Evolutionary conservation across 108 stramenopile genomes (phyloP).

Genomic region (Nannochloropsis salina): DNA sequence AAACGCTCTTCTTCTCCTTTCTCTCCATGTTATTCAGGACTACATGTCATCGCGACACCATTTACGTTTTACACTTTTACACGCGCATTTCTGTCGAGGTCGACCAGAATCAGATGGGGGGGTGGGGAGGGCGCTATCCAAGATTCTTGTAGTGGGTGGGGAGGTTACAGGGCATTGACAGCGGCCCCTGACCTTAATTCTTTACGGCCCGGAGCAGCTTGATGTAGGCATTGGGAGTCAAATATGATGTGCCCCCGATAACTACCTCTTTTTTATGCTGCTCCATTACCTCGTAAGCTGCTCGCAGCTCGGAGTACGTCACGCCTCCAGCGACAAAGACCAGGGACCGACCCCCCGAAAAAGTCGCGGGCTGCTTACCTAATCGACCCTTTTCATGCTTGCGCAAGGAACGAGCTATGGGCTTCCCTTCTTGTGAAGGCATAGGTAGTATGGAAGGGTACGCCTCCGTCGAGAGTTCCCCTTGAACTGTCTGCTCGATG

Average conservation of each 20-base stretch:
- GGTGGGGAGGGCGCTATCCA: too few relatives aligned
- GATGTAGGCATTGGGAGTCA: constrained; percentile 22
- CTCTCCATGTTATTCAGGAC: too few relatives aligned
- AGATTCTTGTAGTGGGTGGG: too few relatives aligned
- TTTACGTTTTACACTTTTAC: too few relatives aligned
- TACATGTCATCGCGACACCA: too few relatives aligned
- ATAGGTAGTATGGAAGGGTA: constrained; percentile 80
- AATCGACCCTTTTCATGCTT: constrained; percentile 45
- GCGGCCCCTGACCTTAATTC: constrained; percentile 8
- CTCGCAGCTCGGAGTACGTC: constrained; percentile 71
- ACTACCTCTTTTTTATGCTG: constrained; percentile 66
- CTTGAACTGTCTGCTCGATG: constrained; percentile 61
- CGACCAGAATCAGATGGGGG: too few relatives aligned
- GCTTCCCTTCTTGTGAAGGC: constrained; percentile 56
- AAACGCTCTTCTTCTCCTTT: too few relatives aligned
- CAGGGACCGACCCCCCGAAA: constrained; percentile 65
- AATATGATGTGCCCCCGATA: constrained; percentile 57
- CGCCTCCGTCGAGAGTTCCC: constrained; percentile 65
- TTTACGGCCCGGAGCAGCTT: not conserved
- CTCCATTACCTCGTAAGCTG: constrained; percentile 68
- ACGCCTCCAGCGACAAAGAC: constrained; percentile 82
- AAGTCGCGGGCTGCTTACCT: constrained; percentile 31
- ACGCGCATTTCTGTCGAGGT: too few relatives aligned
- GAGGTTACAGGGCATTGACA: too few relatives aligned
- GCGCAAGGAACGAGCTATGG: constrained; percentile 54